Evolutionary conservation across 805 yeast species (phyloP).

Genomic region (Myxozyma neglecta): DNA sequence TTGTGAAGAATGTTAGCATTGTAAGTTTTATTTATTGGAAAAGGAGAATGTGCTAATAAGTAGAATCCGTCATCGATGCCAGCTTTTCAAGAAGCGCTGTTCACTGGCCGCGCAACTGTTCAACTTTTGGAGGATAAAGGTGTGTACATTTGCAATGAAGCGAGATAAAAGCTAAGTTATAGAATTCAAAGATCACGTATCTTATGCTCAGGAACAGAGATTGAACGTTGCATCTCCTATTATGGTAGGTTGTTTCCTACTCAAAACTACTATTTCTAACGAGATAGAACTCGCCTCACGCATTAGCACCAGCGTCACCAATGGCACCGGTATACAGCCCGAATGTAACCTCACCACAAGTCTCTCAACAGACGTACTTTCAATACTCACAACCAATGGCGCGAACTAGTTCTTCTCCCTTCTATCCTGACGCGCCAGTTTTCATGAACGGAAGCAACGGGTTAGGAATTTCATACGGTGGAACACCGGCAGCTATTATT

Average conservation of each 20-base stretch:
- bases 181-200: neutral
- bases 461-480: conserved; percentile 3
- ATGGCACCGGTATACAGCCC: neutral
- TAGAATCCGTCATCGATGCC: conserved; percentile 1
- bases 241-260: neutral
- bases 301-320: neutral
- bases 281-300: neutral
- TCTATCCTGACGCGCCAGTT: conserved; percentile 18
- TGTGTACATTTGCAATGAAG: neutral
- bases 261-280: neutral
- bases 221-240: neutral
- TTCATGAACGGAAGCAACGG: conserved; percentile 6
- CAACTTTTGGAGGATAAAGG: conserved; percentile 15
- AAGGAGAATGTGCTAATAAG: neutral
- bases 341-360: neutral
- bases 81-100: conserved; percentile 6
- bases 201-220: conserved; percentile 4
- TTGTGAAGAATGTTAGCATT: conserved; percentile 2
- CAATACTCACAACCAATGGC: conserved; percentile 4
- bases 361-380: neutral
- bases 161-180: neutral
- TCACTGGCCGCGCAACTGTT: conserved; percentile 4
- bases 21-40: neutral
- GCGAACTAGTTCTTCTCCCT: conserved; percentile 3
- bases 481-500: neutral